Evolutionary conservation across 1,284 basidiomycete species (phyloP).

Genomic region (Boletus semigastroideus): DNA sequence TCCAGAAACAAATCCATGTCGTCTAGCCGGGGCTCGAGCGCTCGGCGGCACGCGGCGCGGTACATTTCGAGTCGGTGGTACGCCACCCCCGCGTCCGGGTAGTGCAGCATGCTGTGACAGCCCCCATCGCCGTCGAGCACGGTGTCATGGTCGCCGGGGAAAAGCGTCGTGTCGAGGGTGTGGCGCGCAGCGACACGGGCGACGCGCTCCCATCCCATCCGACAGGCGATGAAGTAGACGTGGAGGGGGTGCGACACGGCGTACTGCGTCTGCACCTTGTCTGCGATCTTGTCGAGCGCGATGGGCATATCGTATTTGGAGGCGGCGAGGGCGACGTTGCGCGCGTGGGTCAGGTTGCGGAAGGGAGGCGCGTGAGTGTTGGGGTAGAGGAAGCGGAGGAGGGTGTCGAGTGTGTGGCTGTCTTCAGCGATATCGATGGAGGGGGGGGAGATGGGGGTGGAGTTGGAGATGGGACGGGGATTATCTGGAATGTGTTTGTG

Average conservation of each 20-base stretch:
- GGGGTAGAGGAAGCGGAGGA: constrained; percentile 4
- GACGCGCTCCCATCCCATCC: neutral
- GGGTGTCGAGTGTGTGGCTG: neutral
- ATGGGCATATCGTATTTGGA: constrained; percentile 1
- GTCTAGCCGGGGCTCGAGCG: neutral
- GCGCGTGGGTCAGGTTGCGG: neutral
- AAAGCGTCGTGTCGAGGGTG: neutral
- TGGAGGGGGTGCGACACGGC: neutral
- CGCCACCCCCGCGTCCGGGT: neutral
- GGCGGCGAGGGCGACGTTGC: constrained; percentile 1
- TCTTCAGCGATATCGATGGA: constrained; percentile 3
- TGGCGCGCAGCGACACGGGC: neutral
- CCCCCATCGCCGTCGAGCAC: no score
- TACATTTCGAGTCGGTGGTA: neutral
- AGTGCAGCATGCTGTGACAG: neutral
- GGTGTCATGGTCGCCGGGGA: neutral
- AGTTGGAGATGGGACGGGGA: no score
- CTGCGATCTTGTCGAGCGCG: constrained; percentile 1
- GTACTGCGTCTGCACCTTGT: neutral
- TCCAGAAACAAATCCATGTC: neutral
- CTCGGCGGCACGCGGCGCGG: neutral
- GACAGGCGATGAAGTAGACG: neutral
- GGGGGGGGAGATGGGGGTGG: neutral
- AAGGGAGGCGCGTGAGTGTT: neutral
- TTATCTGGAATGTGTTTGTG: no score